These are phyloP conservation scores for Nitzschia palea DNA, from an alignment of 108 stramenopile genomes.

Conservation along the genomic window DNA sequence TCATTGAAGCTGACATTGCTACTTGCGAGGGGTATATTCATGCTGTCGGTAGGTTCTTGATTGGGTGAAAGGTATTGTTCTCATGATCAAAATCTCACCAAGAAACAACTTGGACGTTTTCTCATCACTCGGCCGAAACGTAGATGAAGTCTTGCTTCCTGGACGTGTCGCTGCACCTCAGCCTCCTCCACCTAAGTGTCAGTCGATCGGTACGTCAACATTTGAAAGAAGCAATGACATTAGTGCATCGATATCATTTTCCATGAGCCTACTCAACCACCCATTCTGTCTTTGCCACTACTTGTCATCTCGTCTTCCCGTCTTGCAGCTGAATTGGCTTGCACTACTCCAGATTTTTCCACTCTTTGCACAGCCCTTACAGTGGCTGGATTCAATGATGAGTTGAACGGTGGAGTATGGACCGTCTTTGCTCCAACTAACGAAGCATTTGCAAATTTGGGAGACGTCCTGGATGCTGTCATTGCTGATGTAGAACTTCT, in stretches of 20 bases:
- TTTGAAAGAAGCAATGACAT: no score
- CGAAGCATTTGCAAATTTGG: conserved; percentile 14
- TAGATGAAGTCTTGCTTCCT: conserved; percentile 40
- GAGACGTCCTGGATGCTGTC: background rate
- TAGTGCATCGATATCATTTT: background rate
- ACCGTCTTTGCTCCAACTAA: conserved; percentile 33
- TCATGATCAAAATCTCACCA: no score
- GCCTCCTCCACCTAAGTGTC: background rate
- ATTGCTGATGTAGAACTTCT: background rate
- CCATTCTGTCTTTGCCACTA: background rate
- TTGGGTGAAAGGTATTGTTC: no score
- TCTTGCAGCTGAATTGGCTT: conserved; percentile 21
- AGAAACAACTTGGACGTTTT: no score
- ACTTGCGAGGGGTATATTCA: conserved; percentile 58
- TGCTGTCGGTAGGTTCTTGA: no score
- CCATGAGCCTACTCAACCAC: background rate
- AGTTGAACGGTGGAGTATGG: conserved; percentile 3
- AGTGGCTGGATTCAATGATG: conserved; percentile 34
- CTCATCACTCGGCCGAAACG: no score
- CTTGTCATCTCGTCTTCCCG: background rate
- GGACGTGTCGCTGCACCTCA: background rate
- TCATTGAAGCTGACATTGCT: conserved; percentile 32
- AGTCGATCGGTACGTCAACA: background rate
- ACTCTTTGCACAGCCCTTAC: conserved; percentile 33
- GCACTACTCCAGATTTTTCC: conserved; percentile 20